Evolutionary conservation across 2,329 filamentous ascomycete genomes (phyloP).

Genomic region (Venturia carpophila): DNA sequence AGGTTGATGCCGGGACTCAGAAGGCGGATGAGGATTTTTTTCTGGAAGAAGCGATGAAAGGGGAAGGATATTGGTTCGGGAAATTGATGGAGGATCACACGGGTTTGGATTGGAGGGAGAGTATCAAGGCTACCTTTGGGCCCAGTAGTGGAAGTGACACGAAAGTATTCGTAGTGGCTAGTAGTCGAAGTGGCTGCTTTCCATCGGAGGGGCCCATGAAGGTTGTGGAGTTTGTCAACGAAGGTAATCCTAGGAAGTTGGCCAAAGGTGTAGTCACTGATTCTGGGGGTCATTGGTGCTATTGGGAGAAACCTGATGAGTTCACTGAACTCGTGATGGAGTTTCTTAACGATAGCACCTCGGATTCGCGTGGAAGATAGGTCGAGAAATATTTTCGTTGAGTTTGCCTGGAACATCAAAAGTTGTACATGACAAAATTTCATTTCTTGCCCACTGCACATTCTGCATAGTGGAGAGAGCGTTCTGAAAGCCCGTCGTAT

Average conservation of each 20-base stretch:
- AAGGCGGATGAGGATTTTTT: constrained; percentile 26
- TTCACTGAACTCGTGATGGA: constrained; percentile 23
- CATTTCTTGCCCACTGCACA: no score
- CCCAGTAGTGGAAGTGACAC: constrained; percentile 19
- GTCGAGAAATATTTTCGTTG: no score
- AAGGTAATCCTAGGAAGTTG: neutral
- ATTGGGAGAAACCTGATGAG: constrained; percentile 26
- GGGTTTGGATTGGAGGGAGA: constrained; percentile 25
- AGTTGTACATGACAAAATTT: no score
- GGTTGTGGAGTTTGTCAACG: constrained; percentile 24
- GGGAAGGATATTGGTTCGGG: constrained; percentile 26
- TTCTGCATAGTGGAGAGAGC: no score
- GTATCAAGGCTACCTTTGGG: constrained; percentile 21
- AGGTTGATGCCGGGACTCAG: constrained; percentile 19
- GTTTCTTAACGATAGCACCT: neutral
- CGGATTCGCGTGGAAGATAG: no score
- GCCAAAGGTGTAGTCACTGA: constrained; percentile 23
- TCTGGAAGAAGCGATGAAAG: constrained; percentile 23
- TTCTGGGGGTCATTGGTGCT: constrained; percentile 30
- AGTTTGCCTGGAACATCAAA: no score
- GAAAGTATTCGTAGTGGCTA: constrained; percentile 24
- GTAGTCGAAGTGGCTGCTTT: constrained; percentile 27
- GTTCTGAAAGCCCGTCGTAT: no score
- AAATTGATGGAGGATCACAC: constrained; percentile 29
- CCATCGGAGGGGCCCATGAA: constrained; percentile 25